A percentile compares a stretch with the other conserved stretches of the same genome.
phyloP scores from a whole-genome alignment of 2,329 filamentous ascomycete genomes.

The Penicillium sp. region DNA sequence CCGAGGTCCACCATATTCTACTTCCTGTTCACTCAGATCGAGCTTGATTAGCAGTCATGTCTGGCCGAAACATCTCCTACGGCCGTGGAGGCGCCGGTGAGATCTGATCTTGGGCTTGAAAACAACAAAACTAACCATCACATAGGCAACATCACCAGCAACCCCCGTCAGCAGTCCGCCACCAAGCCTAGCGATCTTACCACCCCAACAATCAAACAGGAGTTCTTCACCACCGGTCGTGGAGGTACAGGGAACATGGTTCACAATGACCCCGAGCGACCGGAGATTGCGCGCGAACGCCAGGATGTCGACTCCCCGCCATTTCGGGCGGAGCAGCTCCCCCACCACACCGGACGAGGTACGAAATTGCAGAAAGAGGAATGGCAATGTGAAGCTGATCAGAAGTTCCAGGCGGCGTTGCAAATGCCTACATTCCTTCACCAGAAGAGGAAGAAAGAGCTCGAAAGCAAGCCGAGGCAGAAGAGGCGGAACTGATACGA shows the following conservation, averaged over 20 bases:
- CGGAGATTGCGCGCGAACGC: conserved; percentile 64
- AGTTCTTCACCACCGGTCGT: conserved; percentile 83
- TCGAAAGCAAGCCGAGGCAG: conserved; percentile 29
- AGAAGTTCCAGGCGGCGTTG: conserved; percentile 28
- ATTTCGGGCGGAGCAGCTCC: conserved; percentile 35
- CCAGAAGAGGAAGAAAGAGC: conserved; percentile 23
- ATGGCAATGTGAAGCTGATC: conserved; percentile 2
- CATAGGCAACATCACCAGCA: conserved; percentile 64
- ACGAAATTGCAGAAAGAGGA: conserved; percentile 14
- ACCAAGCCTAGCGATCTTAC: conserved; percentile 61
- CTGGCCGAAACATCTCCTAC: conserved; percentile 51
- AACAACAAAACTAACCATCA: neutral
- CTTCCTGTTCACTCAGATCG: neutral
- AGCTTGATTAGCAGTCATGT: conserved; percentile 11
- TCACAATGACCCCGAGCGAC: conserved; percentile 61
- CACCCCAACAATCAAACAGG: conserved; percentile 75
- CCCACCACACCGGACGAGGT: conserved; percentile 43
- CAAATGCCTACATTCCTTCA: conserved; percentile 34
- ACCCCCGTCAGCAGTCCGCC: conserved; percentile 49
- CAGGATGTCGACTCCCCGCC: conserved; percentile 69
- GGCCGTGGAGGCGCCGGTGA: conserved; percentile 70
- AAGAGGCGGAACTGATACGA: conserved; percentile 33
- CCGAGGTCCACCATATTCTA: neutral
- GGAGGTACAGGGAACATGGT: conserved; percentile 88
- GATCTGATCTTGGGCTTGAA: conserved; percentile 11